Percentiles rank a stretch among this genome's conserved stretches.
These are phyloP conservation scores for Glonium stellatum DNA, from an alignment of 495 filamentous ascomycete species.

Conservation along the genomic window DNA sequence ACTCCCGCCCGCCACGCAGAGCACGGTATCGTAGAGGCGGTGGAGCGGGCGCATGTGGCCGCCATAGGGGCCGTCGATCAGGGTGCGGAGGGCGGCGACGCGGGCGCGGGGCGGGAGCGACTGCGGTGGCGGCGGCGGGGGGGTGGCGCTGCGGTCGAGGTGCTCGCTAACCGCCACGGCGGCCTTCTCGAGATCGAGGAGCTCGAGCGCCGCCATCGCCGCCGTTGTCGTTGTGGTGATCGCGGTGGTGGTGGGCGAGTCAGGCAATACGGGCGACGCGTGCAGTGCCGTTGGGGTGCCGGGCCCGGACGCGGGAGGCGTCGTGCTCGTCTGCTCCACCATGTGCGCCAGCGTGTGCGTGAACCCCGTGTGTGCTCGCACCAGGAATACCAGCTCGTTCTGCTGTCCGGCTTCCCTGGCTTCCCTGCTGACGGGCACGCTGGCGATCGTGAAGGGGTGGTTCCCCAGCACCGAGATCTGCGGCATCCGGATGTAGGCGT, in stretches of 20 bases:
- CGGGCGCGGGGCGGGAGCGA: background rate
- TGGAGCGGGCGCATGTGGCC: conserved; percentile 13
- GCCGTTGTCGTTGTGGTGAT: too few relatives aligned
- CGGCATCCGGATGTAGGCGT: conserved; percentile 15
- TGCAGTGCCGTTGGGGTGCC: background rate
- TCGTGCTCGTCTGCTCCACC: background rate
- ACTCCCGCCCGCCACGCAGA: conserved; percentile 13
- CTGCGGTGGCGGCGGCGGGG: background rate
- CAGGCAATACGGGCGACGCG: too few relatives aligned
- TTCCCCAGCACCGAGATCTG: conserved; percentile 6
- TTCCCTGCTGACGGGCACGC: conserved; percentile 3
- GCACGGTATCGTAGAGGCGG: conserved; percentile 11
- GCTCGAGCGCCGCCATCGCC: too few relatives aligned
- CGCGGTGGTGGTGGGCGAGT: too few relatives aligned
- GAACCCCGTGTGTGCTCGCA: conserved; percentile 12
- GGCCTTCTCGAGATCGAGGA: background rate
- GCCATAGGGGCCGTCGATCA: conserved; percentile 20
- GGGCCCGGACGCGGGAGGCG: background rate
- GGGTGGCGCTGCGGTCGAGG: background rate
- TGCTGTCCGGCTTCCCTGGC: background rate
- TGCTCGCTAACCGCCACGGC: too few relatives aligned
- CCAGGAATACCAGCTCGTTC: conserved; percentile 14
- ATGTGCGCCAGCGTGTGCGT: conserved; percentile 3
- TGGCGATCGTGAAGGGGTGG: conserved; percentile 21
- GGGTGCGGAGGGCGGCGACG: conserved; percentile 9